phyloP scores from a whole-genome alignment of 176 grass and related monocot genomes.

The Thinopyrum elongatum region DNA sequence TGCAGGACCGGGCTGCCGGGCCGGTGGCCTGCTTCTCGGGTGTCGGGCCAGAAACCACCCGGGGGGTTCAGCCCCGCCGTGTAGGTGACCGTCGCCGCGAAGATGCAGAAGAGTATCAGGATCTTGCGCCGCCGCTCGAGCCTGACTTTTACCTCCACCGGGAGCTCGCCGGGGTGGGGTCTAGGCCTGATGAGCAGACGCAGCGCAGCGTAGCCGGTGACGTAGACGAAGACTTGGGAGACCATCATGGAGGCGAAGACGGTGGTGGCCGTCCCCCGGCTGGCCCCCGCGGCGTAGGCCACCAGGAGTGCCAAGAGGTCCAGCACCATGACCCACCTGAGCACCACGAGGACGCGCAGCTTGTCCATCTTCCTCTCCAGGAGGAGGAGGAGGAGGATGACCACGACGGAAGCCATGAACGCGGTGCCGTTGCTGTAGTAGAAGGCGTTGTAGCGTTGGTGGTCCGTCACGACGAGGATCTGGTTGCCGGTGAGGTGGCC shows the following conservation, averaged over 20 bases:
- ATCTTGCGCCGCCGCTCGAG: not conserved
- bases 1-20: not conserved
- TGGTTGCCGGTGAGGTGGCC: not conserved
- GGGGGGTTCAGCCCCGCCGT: not conserved
- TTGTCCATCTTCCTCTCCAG: not conserved
- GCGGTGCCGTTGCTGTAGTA: not conserved
- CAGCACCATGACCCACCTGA: not conserved
- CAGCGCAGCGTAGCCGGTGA: not conserved
- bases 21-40: not conserved
- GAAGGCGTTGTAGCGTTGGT: not conserved
- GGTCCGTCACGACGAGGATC: not conserved
- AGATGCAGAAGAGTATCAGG: not conserved
- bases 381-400: slow-evolving; percentile 29
- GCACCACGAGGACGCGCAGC: not conserved
- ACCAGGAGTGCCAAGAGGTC: not conserved
- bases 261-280: not conserved
- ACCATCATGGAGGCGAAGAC: not conserved
- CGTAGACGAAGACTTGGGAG: not conserved
- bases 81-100: not conserved
- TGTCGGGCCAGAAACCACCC: slow-evolving; percentile 21
- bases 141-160: not conserved
- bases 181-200: not conserved
- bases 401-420: not conserved
- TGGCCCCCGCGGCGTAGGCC: slow-evolving; percentile 10
- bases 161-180: not conserved